Base-by-base conservation (phyloP, 768 basidiomycete species). In the Lactarius indigo region DNA sequence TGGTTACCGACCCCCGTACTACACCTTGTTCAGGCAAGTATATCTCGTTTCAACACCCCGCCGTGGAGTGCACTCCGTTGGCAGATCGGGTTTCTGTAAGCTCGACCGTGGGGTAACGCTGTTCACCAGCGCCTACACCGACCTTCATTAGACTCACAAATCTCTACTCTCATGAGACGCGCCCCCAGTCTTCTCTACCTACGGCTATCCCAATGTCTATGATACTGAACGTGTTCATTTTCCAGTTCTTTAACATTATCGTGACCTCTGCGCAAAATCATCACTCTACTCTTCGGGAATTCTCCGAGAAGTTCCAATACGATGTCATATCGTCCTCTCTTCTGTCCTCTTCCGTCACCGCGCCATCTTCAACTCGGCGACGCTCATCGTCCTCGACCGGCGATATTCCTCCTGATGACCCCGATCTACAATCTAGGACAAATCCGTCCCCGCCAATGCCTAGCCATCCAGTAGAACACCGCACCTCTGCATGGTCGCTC, bases 301-400 rank as follows among this genome's bases (percentile, higher is more conserved):
- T 71, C 59, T 61, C 68, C 17, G 70, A 71, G 42, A 62, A 59
- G n/a, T 71, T 71, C 50, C 69, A 71, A 61, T 71, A 71, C 50
- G 70, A 69, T 18, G 63, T 71, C 42, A 71, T 71, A 41, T 71
- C 70, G 17, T 71, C 70, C 18, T 63, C 70, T 20, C 69, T 71
- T 28, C 68, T 71, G 30, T 69, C 70, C 23, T 66, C 70, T 26
- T 70, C 70, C 8, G 47, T 70, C 26, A 37, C 59, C 2, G 17
- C 66, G 1, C 41, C 69, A 26, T 44, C 58, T 23, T 69, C 70
- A 31, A 54, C 31, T 30, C 65, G 63, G 44, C 61, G 66, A 31
- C 62, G 63, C 50, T 68, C 62, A 41, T 64, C 50, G n/a, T n/a
- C 68, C 35, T 44, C 37, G 12, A 57, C 54, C 54, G 59, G 42